Base-by-base conservation (phyloP, 2,329 filamentous ascomycete genomes). In the Aspergillus novoparasiticus region DNA sequence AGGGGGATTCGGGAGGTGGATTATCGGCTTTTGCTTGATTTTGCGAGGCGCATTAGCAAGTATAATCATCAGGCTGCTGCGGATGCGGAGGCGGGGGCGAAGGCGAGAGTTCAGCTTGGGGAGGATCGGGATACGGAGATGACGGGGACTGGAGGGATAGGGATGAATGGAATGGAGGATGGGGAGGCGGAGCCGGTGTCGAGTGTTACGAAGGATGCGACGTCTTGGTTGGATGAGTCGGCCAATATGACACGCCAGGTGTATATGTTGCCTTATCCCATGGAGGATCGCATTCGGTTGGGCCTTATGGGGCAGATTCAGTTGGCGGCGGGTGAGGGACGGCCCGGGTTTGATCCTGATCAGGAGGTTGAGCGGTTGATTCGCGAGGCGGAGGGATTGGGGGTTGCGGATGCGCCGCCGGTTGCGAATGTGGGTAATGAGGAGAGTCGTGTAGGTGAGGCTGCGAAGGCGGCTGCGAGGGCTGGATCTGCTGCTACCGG, bases 311-410 rank as follows among this genome's bases (percentile, higher is more conserved):
- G 78, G 1, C 79, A 80, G 62, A 70, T 82, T 46, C 79, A 82
- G 61, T 68, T 79, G 9, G 72, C 76, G 5, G 73, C 74, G 23
- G 68, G 84, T 59, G 74, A 87, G 81, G 71, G 95, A 81, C 46
- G 69, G n/a, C 66, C 69, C 8, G 71, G 91, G 73, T 62, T 83
- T 79, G 72, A 92, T 80, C 61, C 89, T 80, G 75, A 87, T 69
- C 72, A 71, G 54, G 80, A 82, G 64, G 76, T 81, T 14, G 78
- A 80, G 46, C 72, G 76, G 50, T 58, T 81, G 64, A 74, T 82
- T 16, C 14, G 89, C 83, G 32, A 89, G 76, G 53, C 89, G 82
- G 57, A 85, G 83, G 70, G 90, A 73, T 64, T 85, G 75, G 66
- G 85, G 73, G 69, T 78, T 77, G 64, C 82, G 77, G 73, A 77